A percentile compares a stretch with the other conserved stretches of the same genome.
These are phyloP conservation scores for Chlamydomonas reinhardtii DNA, from an alignment of 163 green algal genomes.

Conservation along the genomic window DNA sequence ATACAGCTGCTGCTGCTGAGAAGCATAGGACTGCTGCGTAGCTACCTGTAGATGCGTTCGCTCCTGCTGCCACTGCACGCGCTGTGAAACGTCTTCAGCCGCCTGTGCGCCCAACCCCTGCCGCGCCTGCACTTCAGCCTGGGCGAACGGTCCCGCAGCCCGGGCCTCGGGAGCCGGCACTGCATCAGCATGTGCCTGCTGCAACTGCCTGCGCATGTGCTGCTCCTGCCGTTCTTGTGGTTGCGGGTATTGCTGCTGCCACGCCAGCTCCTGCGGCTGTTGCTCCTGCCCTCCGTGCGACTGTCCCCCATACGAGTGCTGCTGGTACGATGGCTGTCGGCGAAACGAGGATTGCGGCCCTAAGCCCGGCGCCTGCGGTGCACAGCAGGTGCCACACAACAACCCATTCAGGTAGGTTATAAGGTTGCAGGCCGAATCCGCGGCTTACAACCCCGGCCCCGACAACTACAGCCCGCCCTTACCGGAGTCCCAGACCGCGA, in stretches of 20 bases:
- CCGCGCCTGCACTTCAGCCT: too few species aligned
- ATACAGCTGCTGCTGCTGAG: neutral
- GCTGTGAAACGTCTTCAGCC: neutral
- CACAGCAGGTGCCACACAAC: too few species aligned
- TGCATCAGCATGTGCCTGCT: neutral
- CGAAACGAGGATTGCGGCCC: too few species aligned
- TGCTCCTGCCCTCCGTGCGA: neutral
- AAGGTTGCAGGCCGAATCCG: too few species aligned
- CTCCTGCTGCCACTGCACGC: neutral
- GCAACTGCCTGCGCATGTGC: neutral
- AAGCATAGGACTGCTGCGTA: neutral
- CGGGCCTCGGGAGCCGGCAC: too few species aligned
- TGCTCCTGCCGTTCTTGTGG: neutral
- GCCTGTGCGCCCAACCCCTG: too few species aligned
- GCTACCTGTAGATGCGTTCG: neutral
- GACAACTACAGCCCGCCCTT: too few species aligned
- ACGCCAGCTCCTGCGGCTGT: neutral
- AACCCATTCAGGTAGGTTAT: too few species aligned
- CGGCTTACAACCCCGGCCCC: too few species aligned
- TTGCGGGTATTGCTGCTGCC: neutral
- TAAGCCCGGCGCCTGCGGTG: too few species aligned
- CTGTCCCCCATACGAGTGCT: neutral
- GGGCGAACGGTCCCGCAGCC: neutral
- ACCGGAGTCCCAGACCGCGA: too few species aligned
- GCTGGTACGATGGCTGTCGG: too few species aligned